Evolutionary conservation across 768 basidiomycete species (phyloP), one percentile per base, ranked within the genome.

Genomic region (Agrocybe praecox): DNA sequence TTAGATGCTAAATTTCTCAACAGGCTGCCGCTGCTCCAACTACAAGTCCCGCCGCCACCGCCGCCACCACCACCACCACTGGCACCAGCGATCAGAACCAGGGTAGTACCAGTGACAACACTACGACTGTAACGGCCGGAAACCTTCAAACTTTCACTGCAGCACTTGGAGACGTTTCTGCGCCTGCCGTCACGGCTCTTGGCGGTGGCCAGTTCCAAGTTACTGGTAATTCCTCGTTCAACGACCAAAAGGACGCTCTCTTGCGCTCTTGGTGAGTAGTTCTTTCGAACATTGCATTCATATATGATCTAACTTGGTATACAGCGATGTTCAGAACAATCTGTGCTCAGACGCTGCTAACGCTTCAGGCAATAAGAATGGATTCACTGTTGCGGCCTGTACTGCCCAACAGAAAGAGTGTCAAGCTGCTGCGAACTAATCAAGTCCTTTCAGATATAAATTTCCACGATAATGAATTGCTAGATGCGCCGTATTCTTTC

Each of bases 341-440:
- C 61, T 78, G 61, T 87, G 84, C 65, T 81, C 82, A 6, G 73
- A 84, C 64, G 80, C 80, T 14, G 81, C 84, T 14, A 84, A 85
- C 65, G 70, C 76, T 14, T 78, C 77, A 7, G 77, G 77, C 45
- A 79, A 82, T 66, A 67, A 77, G 65, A 70, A 74, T 52, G 75
- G 72, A 44, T 72, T 83, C 60, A 80, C 76, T 19, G 83, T 83
- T 24, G 64, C 67, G 26, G 76, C 74, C 21, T 83, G 83, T 65
- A 78, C 70, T 54, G 63, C 65, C 17, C 81, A 84, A 62, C 76
- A 79, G 61, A 66, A 68, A 10, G 65, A 69, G 56, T 83, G 82
- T 67, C 66, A 67, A 46, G 71, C 76, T 42, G 63, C 29, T 42
- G 62, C 58, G 21, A 54, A 54, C 48, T 58, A 44, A 48, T 40